These are phyloP conservation scores for Thermothielavioides terrestris DNA, from an alignment of 495 filamentous ascomycete species.

Conservation along the genomic window DNA sequence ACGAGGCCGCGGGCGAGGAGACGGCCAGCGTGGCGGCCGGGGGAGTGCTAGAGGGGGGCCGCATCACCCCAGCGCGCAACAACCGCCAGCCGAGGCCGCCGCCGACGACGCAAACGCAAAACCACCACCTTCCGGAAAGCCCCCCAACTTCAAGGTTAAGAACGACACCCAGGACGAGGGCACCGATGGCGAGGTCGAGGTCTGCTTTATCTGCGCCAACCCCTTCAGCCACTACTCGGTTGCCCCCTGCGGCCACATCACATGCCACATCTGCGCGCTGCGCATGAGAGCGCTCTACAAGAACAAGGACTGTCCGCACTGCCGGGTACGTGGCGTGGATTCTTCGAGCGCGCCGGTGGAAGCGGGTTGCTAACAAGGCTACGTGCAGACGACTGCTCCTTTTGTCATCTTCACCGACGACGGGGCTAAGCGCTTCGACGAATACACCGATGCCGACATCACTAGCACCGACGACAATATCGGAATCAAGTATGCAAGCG, in stretches of 20 bases:
- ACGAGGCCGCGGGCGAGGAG: too few species aligned
- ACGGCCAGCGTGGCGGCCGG: too few species aligned
- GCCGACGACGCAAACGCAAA: constrained; percentile 7
- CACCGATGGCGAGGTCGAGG: constrained; percentile 55
- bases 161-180: constrained; percentile 14
- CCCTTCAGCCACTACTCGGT: constrained; percentile 74
- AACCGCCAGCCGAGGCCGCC: background rate
- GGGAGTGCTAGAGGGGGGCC: constrained; percentile 1
- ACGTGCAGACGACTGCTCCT: constrained; percentile 57
- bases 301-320: constrained; percentile 89
- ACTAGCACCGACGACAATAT: constrained; percentile 68
- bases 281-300: constrained; percentile 89
- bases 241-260: constrained; percentile 87
- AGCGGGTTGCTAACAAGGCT: constrained; percentile 6
- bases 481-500: constrained; percentile 80
- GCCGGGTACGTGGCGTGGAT: constrained; percentile 54
- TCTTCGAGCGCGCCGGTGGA: background rate
- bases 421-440: constrained; percentile 67
- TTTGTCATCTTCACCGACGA: constrained; percentile 91
- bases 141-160: constrained; percentile 17
- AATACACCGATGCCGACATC: constrained; percentile 66
- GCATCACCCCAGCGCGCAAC: constrained; percentile 1
- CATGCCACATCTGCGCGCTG: constrained; percentile 91
- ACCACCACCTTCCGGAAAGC: constrained; percentile 6
- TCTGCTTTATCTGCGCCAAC: constrained; percentile 96